phyloP scores from a whole-genome alignment of 2,329 filamentous ascomycete genomes.

The Teratosphaeria viscida region DNA sequence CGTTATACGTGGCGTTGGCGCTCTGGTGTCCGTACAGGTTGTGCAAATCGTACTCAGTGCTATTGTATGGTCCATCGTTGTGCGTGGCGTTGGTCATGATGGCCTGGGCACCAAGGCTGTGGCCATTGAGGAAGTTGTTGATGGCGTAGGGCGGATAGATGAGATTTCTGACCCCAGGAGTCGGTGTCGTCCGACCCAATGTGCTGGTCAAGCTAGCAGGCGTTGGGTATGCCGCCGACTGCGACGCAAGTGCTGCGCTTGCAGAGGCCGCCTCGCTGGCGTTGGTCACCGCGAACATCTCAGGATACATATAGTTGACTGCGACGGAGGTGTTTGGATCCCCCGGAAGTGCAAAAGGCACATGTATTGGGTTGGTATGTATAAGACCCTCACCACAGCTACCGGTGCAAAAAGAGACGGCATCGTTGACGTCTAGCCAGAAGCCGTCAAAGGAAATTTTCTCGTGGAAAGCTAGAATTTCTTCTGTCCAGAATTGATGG shows the following conservation, averaged over 20 bases:
- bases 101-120: conserved; percentile 15
- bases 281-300: conserved; percentile 60
- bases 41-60: conserved; percentile 14
- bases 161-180: conserved; percentile 21
- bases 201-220: conserved; percentile 7
- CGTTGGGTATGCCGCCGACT: conserved; percentile 34
- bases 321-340: conserved; percentile 26
- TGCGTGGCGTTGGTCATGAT: conserved; percentile 13
- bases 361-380: conserved; percentile 27
- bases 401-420: conserved; percentile 15
- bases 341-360: conserved; percentile 42
- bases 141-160: conserved; percentile 24
- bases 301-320: conserved; percentile 43
- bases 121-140: conserved; percentile 26
- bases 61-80: conserved; percentile 13
- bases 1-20: conserved; percentile 17
- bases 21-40: conserved; percentile 18
- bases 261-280: conserved; percentile 54
- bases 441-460: conserved; percentile 14
- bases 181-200: conserved; percentile 14
- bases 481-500: conserved; percentile 15
- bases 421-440: conserved; percentile 19
- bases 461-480: conserved; percentile 10
- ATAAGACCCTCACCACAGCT: conserved; percentile 12
- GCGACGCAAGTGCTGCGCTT: conserved; percentile 27